phyloP scores from a whole-genome alignment of 352 stramenopile genomes.

The Aphanomyces invadans region DNA sequence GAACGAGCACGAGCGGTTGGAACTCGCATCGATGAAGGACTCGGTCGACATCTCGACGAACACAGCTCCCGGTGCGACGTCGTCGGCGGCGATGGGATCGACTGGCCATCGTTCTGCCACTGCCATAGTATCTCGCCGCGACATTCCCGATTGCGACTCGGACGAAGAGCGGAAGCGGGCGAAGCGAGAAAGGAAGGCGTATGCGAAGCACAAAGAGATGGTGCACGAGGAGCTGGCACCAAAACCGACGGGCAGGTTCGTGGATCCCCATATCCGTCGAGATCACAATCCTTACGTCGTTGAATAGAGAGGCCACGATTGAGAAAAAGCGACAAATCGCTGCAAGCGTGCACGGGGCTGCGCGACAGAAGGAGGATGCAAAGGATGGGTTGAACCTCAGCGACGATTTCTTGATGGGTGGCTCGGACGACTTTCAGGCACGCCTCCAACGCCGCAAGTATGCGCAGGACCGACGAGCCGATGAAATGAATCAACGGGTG shows the following conservation, averaged over 20 bases:
- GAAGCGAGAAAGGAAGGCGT: constrained; percentile 32
- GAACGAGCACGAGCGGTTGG: constrained; percentile 50
- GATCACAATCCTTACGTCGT: no score
- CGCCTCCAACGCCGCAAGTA: constrained; percentile 32
- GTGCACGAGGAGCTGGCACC: constrained; percentile 54
- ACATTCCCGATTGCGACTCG: no score
- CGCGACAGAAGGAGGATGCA: constrained; percentile 48
- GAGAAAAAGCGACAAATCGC: constrained; percentile 45
- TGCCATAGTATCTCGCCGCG: no score
- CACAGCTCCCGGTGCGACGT: no score
- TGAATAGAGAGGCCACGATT: constrained; percentile 41
- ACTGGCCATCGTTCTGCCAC: constrained; percentile 33
- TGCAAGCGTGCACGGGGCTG: constrained; percentile 47
- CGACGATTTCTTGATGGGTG: constrained; percentile 63
- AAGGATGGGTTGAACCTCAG: constrained; percentile 59
- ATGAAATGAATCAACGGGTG: constrained; percentile 16
- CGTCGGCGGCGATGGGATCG: no score
- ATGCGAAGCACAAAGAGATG: constrained; percentile 36
- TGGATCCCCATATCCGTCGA: not conserved
- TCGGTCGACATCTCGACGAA: constrained; percentile 61
- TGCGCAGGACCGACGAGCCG: not conserved
- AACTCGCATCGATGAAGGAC: constrained; percentile 54
- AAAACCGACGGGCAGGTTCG: constrained; percentile 44
- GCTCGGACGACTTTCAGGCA: constrained; percentile 24
- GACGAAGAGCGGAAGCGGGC: constrained; percentile 25